Percentiles rank a stretch among this genome's conserved stretches.
Evolutionary conservation across 768 basidiomycete genomes (phyloP).

Genomic region (Rhodotorula graminis): DNA sequence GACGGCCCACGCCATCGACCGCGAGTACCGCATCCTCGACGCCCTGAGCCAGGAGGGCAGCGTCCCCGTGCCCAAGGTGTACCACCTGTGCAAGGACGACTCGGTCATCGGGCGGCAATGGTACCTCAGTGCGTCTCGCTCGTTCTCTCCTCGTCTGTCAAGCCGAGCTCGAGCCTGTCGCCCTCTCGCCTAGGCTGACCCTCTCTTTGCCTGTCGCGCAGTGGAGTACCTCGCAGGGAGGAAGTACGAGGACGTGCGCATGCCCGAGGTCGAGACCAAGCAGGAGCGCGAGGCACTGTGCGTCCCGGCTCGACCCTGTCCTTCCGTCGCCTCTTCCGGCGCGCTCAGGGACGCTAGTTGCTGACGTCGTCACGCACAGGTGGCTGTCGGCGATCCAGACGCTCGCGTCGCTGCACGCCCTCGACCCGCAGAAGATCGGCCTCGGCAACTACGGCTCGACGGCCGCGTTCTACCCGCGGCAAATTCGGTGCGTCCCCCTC

Average conservation of each 20-base stretch:
- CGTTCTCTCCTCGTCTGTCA: background rate
- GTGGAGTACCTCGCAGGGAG: conserved; percentile 91
- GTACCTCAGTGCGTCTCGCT: conserved; percentile 58
- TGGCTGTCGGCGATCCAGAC: conserved; percentile 72
- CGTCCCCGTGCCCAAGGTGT: conserved; percentile 81
- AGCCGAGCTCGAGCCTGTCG: no score
- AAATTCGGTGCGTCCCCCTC: conserved; percentile 53
- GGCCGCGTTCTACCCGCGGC: conserved; percentile 83
- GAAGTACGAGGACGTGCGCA: conserved; percentile 79
- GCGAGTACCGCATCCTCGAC: conserved; percentile 76
- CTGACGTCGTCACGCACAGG: conserved; percentile 48
- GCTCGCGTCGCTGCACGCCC: conserved; percentile 63
- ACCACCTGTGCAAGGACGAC: conserved; percentile 68
- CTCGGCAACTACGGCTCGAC: conserved; percentile 66
- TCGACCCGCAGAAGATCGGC: conserved; percentile 63
- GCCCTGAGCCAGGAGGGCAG: conserved; percentile 73
- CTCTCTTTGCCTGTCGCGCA: background rate
- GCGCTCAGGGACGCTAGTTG: no score
- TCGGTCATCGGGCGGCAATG: conserved; percentile 79
- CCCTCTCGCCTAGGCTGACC: background rate
- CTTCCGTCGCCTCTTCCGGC: no score
- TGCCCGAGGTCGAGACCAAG: conserved; percentile 61
- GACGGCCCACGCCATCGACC: conserved; percentile 92
- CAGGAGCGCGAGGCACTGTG: conserved; percentile 68
- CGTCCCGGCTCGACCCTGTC: conserved; percentile 39